Base-by-base conservation (phyloP, 306 rosid genomes). In the Elaeagnus macrophylla region DNA sequence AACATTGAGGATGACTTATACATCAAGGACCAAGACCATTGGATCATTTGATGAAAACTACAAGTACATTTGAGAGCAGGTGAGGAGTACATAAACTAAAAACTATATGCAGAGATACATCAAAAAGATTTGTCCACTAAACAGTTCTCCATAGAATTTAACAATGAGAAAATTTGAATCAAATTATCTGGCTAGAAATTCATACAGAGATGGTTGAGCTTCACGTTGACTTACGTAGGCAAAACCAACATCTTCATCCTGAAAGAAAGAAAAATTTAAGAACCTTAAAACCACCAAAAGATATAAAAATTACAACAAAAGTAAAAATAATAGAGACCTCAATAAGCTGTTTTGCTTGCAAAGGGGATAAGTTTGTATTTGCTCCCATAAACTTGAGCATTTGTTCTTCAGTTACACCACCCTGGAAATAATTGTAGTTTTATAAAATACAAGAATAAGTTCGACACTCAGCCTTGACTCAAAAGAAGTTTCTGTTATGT, bases 381-480 rank as follows among this genome's bases (percentile, higher is more conserved):
- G 97, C 96, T 57, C 97, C 96, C 93, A 91, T 91, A 69, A 70
- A 91, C 75, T 91, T 82, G 69, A 91, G 75, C 95, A 91, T 91
- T 72, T 86, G 97, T 77, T 86, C 97, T 68, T 91, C 97, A 59
- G 87, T 86, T 64, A 91, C 61, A 57, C 97, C 97, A 20, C 94
- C 97, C 97, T 90, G 68, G 57, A 57, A 67, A 19, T 25, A 66
- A 46, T 9, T 12, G 15, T 7, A 45, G 3, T 14, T 45, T 13
- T 5, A 17, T 45, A 12, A 12, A 6, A 44, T 12, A 9, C n/a
- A 4, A 16, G 49, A 45, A 45, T 12, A 17, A 45, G 49, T 17
- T 45, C 12, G 19, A 12, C 19, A 16, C 8, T 7, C 49, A 12
- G 1, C 8, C n/a, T 45, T 45, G 9, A 45, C 16, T 45, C 49